Base-by-base conservation (phyloP, 164 flowering plant genomes). In the Echeveria elegans region DNA sequence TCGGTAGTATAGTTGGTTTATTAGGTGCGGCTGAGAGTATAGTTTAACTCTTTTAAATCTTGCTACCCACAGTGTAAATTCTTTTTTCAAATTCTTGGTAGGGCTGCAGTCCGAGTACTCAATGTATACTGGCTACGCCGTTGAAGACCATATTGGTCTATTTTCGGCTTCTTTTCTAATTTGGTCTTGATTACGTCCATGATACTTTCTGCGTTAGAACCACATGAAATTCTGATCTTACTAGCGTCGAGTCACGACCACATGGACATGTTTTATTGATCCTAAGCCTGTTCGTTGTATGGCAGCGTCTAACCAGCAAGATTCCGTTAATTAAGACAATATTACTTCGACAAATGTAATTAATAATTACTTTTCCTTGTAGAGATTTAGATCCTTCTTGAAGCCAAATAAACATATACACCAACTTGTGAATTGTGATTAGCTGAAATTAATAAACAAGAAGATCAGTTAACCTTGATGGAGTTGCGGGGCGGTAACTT, bases 391-490 rank as follows among this genome's bases (percentile, higher is more conserved):
- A 56, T 56, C 14, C 31, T 53, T 53, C 60, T 21, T 53, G 60
- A 53, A 53, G n/a, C 1, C 60, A 15, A 53, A 26, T 26, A 53
- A 23, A 53, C 29, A 56, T n/a, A 56, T 26, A 6, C 0, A 56
- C 19, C 61, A 56, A 56, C 61, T 56, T n/a, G n/a, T n/a, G n/a
- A n/a, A n/a, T n/a, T 56, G 61, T 26, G 61, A 56, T 56, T 56
- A 11, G 32, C 61, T 28, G 15, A 26, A n/a, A 53, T 2, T 28
- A 56, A 56, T 28, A 28, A 56, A 56, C 61, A 26, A 56, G 19
- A 56, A 14, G 32, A 28, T 56, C 61, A 26, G 19, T 56, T 53
- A 56, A 56, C 28, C 34, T 28, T 19, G n/a, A 56, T 56, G 16
- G 15, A 53, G 34, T 28, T 29, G n/a, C n/a, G n/a, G 23, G 32